phyloP scores from a whole-genome alignment of 192 early-diverging fungal genomes.

The Rhizophagus prolifer region DNA sequence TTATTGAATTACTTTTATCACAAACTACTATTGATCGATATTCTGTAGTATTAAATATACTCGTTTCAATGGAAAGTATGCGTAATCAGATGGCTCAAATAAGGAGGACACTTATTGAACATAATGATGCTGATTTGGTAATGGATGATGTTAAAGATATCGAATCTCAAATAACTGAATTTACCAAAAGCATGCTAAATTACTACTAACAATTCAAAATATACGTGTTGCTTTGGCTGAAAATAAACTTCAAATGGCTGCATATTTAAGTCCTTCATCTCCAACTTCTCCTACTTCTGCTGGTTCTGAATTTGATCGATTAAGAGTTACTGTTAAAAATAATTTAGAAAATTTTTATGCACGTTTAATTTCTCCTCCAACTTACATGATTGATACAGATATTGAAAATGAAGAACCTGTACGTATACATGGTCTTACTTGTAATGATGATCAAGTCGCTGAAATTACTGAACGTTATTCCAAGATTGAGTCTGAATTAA shows the following conservation, averaged over 20 bases:
- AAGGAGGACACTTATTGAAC: constrained; percentile 16
- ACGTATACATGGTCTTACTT: constrained; percentile 30
- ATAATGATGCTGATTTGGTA: constrained; percentile 30
- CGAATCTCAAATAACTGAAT: constrained; percentile 18
- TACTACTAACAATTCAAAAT: constrained; percentile 26
- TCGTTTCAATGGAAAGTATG: constrained; percentile 2
- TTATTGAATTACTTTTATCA: constrained; percentile 16
- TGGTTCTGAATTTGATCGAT: constrained; percentile 27
- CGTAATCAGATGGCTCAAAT: constrained; percentile 22
- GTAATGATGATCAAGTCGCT: constrained; percentile 29
- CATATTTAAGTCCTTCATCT: constrained; percentile 30
- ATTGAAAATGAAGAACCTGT: constrained; percentile 24
- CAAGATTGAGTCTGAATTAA: constrained; percentile 23
- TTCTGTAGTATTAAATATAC: neutral
- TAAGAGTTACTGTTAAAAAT: neutral
- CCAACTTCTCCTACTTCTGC: constrained; percentile 26
- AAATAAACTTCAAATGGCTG: constrained; percentile 31
- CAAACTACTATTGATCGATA: constrained; percentile 28
- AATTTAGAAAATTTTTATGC: constrained; percentile 4
- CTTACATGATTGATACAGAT: constrained; percentile 16
- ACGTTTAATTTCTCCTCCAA: constrained; percentile 8
- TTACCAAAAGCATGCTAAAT: constrained; percentile 25
- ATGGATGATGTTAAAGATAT: constrained; percentile 12
- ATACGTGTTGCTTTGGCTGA: constrained; percentile 16
- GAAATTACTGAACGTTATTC: constrained; percentile 24